Conservation (phyloP, 148 eudicot genomes). For the Heliamphora exappendiculata region DNA sequence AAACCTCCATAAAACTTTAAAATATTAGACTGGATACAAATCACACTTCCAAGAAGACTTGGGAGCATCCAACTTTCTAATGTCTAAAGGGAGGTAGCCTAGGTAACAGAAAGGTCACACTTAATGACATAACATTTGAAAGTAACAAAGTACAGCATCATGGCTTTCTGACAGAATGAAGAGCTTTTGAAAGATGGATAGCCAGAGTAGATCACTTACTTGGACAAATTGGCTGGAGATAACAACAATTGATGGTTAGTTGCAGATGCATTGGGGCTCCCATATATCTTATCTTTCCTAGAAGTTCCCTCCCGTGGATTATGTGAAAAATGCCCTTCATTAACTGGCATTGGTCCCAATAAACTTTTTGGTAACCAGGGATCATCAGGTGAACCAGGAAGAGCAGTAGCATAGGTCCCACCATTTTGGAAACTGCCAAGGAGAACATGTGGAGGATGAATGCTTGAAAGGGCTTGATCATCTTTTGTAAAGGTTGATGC, state of each 20-base stretch:
- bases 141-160: background rate
- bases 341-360: conserved; percentile 32
- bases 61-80: too few relatives aligned
- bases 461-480: conserved; percentile 39
- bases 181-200: background rate
- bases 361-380: conserved; percentile 60
- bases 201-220: conserved; percentile 46
- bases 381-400: conserved; percentile 45
- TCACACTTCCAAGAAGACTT: too few relatives aligned
- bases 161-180: background rate
- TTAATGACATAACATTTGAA: background rate
- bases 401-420: conserved; percentile 35
- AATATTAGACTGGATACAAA: too few relatives aligned
- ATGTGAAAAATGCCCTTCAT: conserved; percentile 38
- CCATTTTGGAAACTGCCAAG: conserved; percentile 42
- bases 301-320: conserved; percentile 42
- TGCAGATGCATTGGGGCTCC: conserved; percentile 42
- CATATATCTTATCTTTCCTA: conserved; percentile 41
- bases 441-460: conserved; percentile 39
- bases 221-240: conserved; percentile 56
- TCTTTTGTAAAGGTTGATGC: conserved; percentile 73
- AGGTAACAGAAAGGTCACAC: background rate
- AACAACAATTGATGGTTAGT: conserved; percentile 40
- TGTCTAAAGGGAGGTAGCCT: background rate
- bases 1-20: background rate